Evolutionary conservation across 1,284 basidiomycete genomes (phyloP).

Genomic region (Ustilago bromivora): DNA sequence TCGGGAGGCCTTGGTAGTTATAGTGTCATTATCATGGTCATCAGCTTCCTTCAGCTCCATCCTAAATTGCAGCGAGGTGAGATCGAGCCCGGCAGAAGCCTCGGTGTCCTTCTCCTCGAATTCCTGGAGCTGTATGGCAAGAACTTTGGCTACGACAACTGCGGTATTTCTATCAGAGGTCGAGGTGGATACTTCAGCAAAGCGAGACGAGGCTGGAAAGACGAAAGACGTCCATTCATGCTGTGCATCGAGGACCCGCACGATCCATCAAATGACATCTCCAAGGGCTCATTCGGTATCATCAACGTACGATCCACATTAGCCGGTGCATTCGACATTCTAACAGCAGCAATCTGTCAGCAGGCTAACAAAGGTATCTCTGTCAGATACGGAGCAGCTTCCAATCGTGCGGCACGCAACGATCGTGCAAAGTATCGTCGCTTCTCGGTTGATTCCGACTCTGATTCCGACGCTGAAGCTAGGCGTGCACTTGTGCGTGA

Average conservation of each 20-base stretch:
- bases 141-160: slow-evolving; percentile 79
- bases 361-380: slow-evolving; percentile 52
- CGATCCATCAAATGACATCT: slow-evolving; percentile 90
- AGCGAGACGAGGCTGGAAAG: slow-evolving; percentile 58
- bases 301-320: slow-evolving; percentile 83
- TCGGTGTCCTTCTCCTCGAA: slow-evolving; percentile 92
- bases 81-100: slow-evolving; percentile 85
- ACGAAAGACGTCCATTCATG: slow-evolving; percentile 73
- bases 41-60: slow-evolving; percentile 96
- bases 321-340: slow-evolving; percentile 85
- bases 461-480: slow-evolving; percentile 51
- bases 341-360: slow-evolving; percentile 74
- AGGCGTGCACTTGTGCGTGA: slow-evolving; percentile 50
- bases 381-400: slow-evolving; percentile 2
- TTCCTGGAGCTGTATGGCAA: slow-evolving; percentile 96
- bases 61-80: slow-evolving; percentile 90
- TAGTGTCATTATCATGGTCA: slow-evolving; percentile 89
- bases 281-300: slow-evolving; percentile 86
- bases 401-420: slow-evolving; percentile 13
- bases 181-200: slow-evolving; percentile 81
- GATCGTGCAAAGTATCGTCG: slow-evolving; percentile 30
- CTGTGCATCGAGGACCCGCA: slow-evolving; percentile 95
- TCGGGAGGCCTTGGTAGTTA: slow-evolving; percentile 95
- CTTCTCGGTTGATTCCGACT: slow-evolving; percentile 42
- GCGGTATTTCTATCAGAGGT: slow-evolving; percentile 81